These are phyloP conservation scores for Fraxinus latifolia DNA, from an alignment of 305 asterid species.

Conservation along the genomic window DNA sequence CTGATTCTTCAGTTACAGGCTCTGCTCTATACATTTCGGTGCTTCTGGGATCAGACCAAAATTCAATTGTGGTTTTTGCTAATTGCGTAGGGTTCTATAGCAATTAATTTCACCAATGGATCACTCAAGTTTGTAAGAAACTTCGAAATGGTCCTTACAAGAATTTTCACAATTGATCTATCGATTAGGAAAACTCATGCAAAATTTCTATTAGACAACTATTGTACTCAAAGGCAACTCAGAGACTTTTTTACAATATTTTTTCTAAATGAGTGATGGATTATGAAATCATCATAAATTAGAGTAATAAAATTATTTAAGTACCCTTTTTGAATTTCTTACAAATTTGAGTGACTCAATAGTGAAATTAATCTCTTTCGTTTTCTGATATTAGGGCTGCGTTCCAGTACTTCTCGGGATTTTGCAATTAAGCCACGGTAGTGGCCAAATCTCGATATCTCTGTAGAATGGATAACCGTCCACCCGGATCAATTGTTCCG, in stretches of 20 bases:
- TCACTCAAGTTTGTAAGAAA: not conserved
- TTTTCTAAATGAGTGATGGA: not conserved
- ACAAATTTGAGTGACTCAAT: too few relatives aligned
- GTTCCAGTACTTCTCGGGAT: not conserved
- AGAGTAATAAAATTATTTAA: too few relatives aligned
- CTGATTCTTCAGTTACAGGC: conserved; percentile 45
- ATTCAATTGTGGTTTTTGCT: conserved; percentile 10
- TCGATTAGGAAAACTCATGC: too few relatives aligned
- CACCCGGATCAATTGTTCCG: not conserved
- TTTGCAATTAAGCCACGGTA: not conserved
- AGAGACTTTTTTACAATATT: too few relatives aligned
- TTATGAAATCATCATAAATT: too few relatives aligned
- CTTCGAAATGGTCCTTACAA: not conserved
- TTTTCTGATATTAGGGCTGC: not conserved
- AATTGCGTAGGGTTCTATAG: conserved; percentile 28
- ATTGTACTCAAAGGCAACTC: too few relatives aligned
- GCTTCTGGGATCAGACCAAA: not conserved
- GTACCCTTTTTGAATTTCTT: too few relatives aligned
- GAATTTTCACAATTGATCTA: too few relatives aligned
- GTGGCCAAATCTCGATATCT: not conserved
- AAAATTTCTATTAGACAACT: too few relatives aligned
- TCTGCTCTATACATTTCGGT: conserved; percentile 64
- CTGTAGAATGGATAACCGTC: not conserved
- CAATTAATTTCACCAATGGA: not conserved
- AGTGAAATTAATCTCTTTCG: too few relatives aligned